Conservation (phyloP, 2,329 filamentous ascomycete species). For the Penicillium sp. region DNA sequence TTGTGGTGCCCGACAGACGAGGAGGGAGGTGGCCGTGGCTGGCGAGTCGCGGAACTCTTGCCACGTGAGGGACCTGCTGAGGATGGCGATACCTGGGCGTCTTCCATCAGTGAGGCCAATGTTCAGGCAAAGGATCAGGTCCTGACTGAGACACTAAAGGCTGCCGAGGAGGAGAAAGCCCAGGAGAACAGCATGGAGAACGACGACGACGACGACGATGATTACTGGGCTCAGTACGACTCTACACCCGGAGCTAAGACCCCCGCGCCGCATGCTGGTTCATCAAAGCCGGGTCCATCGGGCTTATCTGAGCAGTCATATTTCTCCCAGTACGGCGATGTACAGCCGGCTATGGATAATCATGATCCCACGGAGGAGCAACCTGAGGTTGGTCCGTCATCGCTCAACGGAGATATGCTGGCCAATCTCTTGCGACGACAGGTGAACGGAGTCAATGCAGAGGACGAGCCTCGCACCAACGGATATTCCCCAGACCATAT, state of each 20-base stretch:
- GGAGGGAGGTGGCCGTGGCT: conserved; percentile 53
- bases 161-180: conserved; percentile 26
- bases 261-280: conserved; percentile 30
- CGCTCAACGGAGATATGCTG: conserved; percentile 55
- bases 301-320: conserved; percentile 57
- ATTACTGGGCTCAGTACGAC: conserved; percentile 66
- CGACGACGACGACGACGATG: conserved; percentile 62
- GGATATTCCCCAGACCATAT: conserved; percentile 22
- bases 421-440: conserved; percentile 42
- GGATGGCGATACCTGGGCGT: conserved; percentile 53
- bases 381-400: conserved; percentile 50
- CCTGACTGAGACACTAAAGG: conserved; percentile 38
- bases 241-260: conserved; percentile 50
- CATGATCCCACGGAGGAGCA: conserved; percentile 61
- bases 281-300: conserved; percentile 30
- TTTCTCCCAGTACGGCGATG: conserved; percentile 61
- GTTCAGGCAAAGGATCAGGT: conserved; percentile 42
- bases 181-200: conserved; percentile 37
- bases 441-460: conserved; percentile 27
- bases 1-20: conserved; percentile 62
- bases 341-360: conserved; percentile 64
- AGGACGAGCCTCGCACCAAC: conserved; percentile 25
- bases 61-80: conserved; percentile 52
- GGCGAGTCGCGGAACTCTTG: conserved; percentile 61
- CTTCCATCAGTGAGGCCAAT: conserved; percentile 56